Conservation (phyloP, 2,329 filamentous ascomycete genomes). For the Curvularia lunata region DNA sequence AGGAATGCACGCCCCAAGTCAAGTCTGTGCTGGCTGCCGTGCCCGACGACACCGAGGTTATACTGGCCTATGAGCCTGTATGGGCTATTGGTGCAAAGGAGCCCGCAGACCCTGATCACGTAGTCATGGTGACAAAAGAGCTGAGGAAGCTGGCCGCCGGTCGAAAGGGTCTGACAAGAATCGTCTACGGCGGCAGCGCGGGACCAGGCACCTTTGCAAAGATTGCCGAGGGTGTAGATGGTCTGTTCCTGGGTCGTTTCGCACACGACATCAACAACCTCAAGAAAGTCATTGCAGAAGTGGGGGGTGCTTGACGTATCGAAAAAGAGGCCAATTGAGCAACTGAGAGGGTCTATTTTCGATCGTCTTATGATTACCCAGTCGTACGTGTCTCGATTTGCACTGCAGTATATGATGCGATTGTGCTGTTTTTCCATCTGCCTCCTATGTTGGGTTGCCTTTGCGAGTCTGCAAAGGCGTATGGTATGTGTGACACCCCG, state of each 20-base stretch:
- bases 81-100: constrained; percentile 82
- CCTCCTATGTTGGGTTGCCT: neutral
- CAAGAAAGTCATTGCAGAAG: constrained; percentile 73
- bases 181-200: constrained; percentile 83
- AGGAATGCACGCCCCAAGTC: constrained; percentile 72
- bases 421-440: neutral
- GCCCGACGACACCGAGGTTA: constrained; percentile 68
- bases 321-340: neutral
- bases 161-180: constrained; percentile 66
- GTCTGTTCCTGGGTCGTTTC: constrained; percentile 81
- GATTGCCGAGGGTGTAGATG: constrained; percentile 74
- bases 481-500: constrained; percentile 3
- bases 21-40: constrained; percentile 67
- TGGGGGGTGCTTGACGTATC: constrained; percentile 56
- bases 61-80: constrained; percentile 85
- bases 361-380: neutral
- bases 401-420: constrained; percentile 4
- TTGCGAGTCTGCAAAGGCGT: neutral
- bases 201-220: constrained; percentile 76
- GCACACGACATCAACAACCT: constrained; percentile 78
- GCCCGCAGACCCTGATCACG: constrained; percentile 75
- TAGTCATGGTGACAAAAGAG: constrained; percentile 71
- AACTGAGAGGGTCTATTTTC: constrained; percentile 6
- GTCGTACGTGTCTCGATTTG: neutral
- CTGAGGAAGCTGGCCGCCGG: constrained; percentile 63